These are phyloP conservation scores for Vigna mungo DNA, from an alignment of 306 rosid species.

Conservation along the genomic window DNA sequence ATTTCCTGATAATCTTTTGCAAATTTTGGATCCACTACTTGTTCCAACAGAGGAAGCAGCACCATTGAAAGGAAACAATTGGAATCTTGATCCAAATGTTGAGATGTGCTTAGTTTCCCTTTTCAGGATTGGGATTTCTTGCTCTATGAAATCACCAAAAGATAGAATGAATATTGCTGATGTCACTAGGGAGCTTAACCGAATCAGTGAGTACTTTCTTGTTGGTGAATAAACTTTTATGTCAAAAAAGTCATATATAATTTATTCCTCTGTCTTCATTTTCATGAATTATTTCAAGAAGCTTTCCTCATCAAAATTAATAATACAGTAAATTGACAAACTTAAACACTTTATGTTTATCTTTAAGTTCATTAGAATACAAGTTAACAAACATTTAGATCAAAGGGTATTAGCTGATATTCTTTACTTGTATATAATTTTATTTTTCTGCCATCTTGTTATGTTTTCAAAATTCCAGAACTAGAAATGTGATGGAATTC, in stretches of 20 bases:
- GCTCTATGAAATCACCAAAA: slow-evolving; percentile 40
- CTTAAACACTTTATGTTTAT: too few relatives aligned
- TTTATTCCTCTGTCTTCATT: background rate
- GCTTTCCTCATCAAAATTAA: too few relatives aligned
- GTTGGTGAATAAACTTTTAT: background rate
- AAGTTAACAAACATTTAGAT: background rate
- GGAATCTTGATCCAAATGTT: background rate
- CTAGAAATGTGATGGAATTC: background rate
- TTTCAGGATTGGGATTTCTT: slow-evolving; percentile 41
- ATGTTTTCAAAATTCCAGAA: background rate
- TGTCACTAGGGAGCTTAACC: slow-evolving; percentile 35
- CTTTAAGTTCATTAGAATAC: background rate
- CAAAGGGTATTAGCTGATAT: background rate
- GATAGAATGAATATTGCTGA: slow-evolving; percentile 42
- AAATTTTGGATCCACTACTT: slow-evolving; percentile 33
- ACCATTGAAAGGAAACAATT: background rate
- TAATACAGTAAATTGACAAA: too few relatives aligned
- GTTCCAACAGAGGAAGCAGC: background rate
- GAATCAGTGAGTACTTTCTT: slow-evolving; percentile 1
- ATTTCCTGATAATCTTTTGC: slow-evolving; percentile 34
- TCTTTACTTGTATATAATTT: background rate
- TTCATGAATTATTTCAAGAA: background rate
- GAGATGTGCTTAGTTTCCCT: slow-evolving; percentile 35
- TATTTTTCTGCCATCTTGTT: background rate
- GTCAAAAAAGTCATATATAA: background rate